These are phyloP conservation scores for Musa balbisiana DNA, from an alignment of 202 grass and related monocot species.

Conservation along the genomic window DNA sequence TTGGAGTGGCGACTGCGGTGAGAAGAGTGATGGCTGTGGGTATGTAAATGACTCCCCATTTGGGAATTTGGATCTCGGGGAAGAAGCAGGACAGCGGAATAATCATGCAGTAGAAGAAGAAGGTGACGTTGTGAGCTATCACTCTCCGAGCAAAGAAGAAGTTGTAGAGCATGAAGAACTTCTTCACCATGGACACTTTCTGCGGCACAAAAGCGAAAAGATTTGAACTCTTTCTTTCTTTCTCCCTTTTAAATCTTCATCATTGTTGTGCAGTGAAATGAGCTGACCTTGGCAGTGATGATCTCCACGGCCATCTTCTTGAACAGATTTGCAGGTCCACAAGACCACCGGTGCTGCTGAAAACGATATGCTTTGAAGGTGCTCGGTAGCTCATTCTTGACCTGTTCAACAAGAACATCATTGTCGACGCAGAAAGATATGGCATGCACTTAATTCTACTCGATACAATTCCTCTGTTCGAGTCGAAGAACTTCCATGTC, in stretches of 20 bases:
- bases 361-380: constrained; percentile 37
- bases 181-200: constrained; percentile 32
- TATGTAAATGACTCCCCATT: constrained; percentile 30
- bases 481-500: too few species aligned
- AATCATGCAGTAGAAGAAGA: constrained; percentile 33
- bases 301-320: constrained; percentile 35
- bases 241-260: not conserved
- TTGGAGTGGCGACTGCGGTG: constrained; percentile 32
- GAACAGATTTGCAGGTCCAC: constrained; percentile 37
- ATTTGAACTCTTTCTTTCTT: not conserved
- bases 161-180: constrained; percentile 34
- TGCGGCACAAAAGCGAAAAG: constrained; percentile 16
- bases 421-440: too few species aligned
- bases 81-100: constrained; percentile 31
- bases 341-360: constrained; percentile 43
- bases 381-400: constrained; percentile 38
- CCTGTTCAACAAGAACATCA: constrained; percentile 7
- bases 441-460: not conserved
- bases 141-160: constrained; percentile 34
- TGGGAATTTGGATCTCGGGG: constrained; percentile 31
- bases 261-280: not conserved
- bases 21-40: constrained; percentile 31
- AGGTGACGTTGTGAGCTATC: constrained; percentile 29
- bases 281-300: constrained; percentile 25
- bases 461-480: not conserved